Evolutionary conservation across 208 protist genomes (phyloP).

Genomic region (Wallacemonas sp.): DNA sequence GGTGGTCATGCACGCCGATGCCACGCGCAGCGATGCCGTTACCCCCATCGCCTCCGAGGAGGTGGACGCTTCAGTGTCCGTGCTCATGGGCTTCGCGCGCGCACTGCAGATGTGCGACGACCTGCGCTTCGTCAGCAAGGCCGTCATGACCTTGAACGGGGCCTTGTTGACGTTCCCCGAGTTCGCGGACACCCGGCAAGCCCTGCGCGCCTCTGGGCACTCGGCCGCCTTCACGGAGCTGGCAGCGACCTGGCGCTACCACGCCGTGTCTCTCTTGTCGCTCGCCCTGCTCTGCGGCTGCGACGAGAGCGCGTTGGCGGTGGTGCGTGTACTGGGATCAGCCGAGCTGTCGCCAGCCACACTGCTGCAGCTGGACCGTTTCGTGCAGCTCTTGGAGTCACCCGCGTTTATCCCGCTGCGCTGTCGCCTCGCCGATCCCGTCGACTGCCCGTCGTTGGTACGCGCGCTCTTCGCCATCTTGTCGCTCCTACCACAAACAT

Average conservation of each 20-base stretch:
- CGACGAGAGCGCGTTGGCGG: conserved; percentile 78
- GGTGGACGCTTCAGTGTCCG: conserved; percentile 22
- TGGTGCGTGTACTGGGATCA: conserved; percentile 62
- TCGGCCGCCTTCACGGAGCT: conserved; percentile 62
- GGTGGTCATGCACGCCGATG: conserved; percentile 10
- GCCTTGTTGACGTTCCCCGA: conserved; percentile 91
- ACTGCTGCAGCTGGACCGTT: conserved; percentile 95
- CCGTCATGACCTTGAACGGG: conserved; percentile 62
- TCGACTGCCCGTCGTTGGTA: conserved; percentile 82
- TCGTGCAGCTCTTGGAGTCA: conserved; percentile 96
- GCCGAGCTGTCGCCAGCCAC: conserved; percentile 91
- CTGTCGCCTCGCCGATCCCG: conserved; percentile 90
- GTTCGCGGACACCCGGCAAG: conserved; percentile 74
- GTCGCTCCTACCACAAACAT: conserved; percentile 96
- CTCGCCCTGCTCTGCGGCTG: conserved; percentile 91
- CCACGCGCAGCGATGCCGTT: too few species aligned
- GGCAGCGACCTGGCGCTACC: conserved; percentile 88
- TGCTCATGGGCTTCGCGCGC: conserved; percentile 27
- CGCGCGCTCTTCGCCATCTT: conserved; percentile 95
- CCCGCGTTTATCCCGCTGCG: conserved; percentile 94
- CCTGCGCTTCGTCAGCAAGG: conserved; percentile 66
- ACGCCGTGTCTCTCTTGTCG: conserved; percentile 88
- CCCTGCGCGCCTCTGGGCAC: conserved; percentile 39
- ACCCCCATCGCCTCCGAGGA: too few species aligned
- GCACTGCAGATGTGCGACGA: conserved; percentile 31